Evolutionary conservation across 2,329 filamentous ascomycete species (phyloP).

Genomic region (Fusarium clavum): DNA sequence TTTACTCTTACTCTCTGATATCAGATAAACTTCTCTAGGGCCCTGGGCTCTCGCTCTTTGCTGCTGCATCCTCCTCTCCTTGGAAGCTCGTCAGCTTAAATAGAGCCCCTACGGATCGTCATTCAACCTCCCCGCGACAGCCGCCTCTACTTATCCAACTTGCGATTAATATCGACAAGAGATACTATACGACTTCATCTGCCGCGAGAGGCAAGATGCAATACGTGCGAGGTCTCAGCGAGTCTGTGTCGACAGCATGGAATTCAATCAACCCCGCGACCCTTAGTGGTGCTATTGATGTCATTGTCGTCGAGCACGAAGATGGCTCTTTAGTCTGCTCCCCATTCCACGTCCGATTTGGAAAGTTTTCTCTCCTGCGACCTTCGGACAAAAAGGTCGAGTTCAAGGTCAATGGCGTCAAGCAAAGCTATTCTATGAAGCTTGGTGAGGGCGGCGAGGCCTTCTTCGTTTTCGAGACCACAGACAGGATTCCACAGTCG

Average conservation of each 20-base stretch:
- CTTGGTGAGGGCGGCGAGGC: slow-evolving; percentile 96
- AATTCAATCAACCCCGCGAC: slow-evolving; percentile 99
- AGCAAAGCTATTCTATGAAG: slow-evolving; percentile 98
- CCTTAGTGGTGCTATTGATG: slow-evolving; percentile 96
- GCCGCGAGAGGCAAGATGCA: slow-evolving; percentile 72
- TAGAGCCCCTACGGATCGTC: slow-evolving; percentile 26
- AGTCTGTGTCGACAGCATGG: slow-evolving; percentile 98
- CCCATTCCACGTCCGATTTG: slow-evolving; percentile 98
- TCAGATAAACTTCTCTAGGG: slow-evolving; percentile 28
- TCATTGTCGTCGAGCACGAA: slow-evolving; percentile 96
- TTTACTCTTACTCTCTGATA: slow-evolving; percentile 4
- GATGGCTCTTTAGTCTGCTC: slow-evolving; percentile 92
- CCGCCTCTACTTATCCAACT: slow-evolving; percentile 17
- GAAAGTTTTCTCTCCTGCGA: slow-evolving; percentile 95
- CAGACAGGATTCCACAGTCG: slow-evolving; percentile 88
- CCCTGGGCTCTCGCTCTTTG: slow-evolving; percentile 6
- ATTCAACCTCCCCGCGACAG: slow-evolving; percentile 29
- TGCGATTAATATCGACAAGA: slow-evolving; percentile 2
- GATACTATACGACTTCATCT: slow-evolving; percentile 11
- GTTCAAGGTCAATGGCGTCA: slow-evolving; percentile 91
- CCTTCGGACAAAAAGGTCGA: slow-evolving; percentile 99
- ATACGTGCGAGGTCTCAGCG: slow-evolving; percentile 95
- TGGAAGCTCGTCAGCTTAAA: slow-evolving; percentile 9
- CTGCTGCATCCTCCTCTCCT: slow-evolving; percentile 8
- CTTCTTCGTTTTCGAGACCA: slow-evolving; percentile 98